These are phyloP conservation scores for Astrocystis sublimbata DNA, from an alignment of 495 filamentous ascomycete genomes.

Conservation along the genomic window DNA sequence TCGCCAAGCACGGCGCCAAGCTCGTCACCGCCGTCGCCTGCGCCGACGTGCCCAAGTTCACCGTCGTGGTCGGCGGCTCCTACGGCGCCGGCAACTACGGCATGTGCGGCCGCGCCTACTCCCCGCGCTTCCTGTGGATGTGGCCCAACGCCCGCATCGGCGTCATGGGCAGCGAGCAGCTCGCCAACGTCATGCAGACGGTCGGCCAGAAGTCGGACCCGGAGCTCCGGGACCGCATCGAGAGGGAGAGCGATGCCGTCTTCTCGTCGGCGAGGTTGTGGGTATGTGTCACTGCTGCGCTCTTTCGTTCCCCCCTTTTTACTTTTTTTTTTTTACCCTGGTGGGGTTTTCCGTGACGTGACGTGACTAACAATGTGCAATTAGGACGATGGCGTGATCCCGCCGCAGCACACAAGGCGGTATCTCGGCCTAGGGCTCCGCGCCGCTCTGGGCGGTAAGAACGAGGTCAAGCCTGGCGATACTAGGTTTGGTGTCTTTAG, in stretches of 20 bases:
- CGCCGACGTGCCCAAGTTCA: conserved; percentile 95
- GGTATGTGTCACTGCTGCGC: conserved; percentile 50
- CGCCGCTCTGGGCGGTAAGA: conserved; percentile 71
- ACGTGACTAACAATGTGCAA: conserved; percentile 31
- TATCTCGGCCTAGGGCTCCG: conserved; percentile 81
- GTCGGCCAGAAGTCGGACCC: conserved; percentile 85
- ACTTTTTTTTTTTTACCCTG: too few relatives aligned
- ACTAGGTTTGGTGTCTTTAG: conserved; percentile 94
- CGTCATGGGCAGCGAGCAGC: conserved; percentile 95
- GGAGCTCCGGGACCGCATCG: conserved; percentile 79
- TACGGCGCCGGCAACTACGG: conserved; percentile 76
- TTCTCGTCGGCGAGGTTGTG: conserved; percentile 88
- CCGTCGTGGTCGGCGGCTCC: conserved; percentile 86
- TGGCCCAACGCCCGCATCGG: conserved; percentile 96
- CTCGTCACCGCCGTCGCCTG: conserved; percentile 95
- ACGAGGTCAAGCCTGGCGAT: conserved; percentile 56
- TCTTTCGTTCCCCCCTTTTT: neutral
- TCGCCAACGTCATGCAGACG: conserved; percentile 90
- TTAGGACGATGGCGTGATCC: conserved; percentile 86
- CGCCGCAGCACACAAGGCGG: conserved; percentile 79
- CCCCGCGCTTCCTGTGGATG: conserved; percentile 89
- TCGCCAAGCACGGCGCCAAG: conserved; percentile 98
- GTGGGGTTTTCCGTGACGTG: too few relatives aligned
- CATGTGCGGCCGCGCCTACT: conserved; percentile 90
- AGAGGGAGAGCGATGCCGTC: conserved; percentile 83